Base-by-base conservation (phyloP, 345 rosid species). In the Xanthoceras sorbifolium region DNA sequence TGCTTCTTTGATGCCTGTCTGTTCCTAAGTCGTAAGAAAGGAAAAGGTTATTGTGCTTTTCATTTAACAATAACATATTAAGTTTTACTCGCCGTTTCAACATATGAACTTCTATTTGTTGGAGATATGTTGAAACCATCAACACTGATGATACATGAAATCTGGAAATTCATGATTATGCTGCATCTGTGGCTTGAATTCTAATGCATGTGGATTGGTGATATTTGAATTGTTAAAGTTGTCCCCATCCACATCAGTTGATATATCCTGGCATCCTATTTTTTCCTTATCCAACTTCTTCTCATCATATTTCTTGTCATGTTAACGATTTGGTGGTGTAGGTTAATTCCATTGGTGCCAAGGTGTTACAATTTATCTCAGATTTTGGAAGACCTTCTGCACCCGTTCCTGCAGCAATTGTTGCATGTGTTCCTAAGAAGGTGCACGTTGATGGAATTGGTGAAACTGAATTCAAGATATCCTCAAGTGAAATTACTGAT, bases 331-430 rank as follows among this genome's bases (percentile, higher is more conserved):
- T 57, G 73, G 29, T 79, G 67, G 44, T 78, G 76, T 85, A 93
- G 99, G 98, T 97, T 66, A 97, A 97, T 86, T 78, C 87, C 73
- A 80, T 94, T 84, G 99, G 99, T 63, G 98, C 99, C 52, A 77
- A 92, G 87, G 89, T 97, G 50, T 82, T 97, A 76, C 97, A 94
- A 83, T 97, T 88, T 73, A 88, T 97, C 77, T 89, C 99, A 63
- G 97, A 94, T 86, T 94, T 92, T 84, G 99, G 99, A 76, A 97
- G 83, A 79, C 89, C 97, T 66, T 82, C 91, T 78, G 92, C 98
- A 69, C 97, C 99, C 17, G 82, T 85, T 81, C 98, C 99, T 71
- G 98, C 99, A 34, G 99, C 99, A 71, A 89, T 97, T 77, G 97
- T 97, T 89, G 97, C 98, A 63, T 97, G 99, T 85, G 93, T 94